Conservation (phyloP, 768 basidiomycete species). For the Mycena olivaceomarginata region DNA sequence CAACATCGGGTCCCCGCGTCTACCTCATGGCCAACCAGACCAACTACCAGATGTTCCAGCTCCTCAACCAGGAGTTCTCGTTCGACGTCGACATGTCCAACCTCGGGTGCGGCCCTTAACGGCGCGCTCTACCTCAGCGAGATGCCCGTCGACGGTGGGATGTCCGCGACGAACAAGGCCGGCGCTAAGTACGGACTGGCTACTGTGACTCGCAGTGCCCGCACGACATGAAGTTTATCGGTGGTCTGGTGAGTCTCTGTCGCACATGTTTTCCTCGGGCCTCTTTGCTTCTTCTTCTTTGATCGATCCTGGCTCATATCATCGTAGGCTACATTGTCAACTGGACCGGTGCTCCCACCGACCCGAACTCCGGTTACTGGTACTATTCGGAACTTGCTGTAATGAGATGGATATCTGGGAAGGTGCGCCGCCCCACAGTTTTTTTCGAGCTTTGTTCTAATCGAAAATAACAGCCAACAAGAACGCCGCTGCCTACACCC, state of each 20-base stretch:
- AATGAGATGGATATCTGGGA: constrained; percentile 78
- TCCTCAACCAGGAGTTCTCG: constrained; percentile 76
- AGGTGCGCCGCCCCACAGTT: constrained; percentile 17
- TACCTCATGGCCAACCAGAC: constrained; percentile 71
- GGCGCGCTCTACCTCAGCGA: constrained; percentile 76
- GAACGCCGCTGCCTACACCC: constrained; percentile 69
- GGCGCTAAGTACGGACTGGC: constrained; percentile 66
- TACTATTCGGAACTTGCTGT: constrained; percentile 70
- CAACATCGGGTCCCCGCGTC: constrained; percentile 65
- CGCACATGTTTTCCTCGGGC: background rate
- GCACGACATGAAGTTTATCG: constrained; percentile 76
- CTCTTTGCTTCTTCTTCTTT: background rate
- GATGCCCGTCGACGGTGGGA: constrained; percentile 75
- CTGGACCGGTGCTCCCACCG: constrained; percentile 61
- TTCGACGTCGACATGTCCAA: constrained; percentile 78
- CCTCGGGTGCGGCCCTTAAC: constrained; percentile 76
- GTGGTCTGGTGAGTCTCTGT: constrained; percentile 64
- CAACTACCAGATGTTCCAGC: constrained; percentile 65
- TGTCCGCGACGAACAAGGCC: constrained; percentile 72
- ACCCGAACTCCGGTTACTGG: constrained; percentile 69
- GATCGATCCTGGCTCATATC: background rate
- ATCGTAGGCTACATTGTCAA: constrained; percentile 64
- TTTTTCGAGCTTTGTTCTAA: background rate
- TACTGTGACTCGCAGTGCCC: constrained; percentile 72
- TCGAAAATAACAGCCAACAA: constrained; percentile 60